These are phyloP conservation scores for Petunia axillaris DNA, from an alignment of 257 asterid species.

Conservation along the genomic window DNA sequence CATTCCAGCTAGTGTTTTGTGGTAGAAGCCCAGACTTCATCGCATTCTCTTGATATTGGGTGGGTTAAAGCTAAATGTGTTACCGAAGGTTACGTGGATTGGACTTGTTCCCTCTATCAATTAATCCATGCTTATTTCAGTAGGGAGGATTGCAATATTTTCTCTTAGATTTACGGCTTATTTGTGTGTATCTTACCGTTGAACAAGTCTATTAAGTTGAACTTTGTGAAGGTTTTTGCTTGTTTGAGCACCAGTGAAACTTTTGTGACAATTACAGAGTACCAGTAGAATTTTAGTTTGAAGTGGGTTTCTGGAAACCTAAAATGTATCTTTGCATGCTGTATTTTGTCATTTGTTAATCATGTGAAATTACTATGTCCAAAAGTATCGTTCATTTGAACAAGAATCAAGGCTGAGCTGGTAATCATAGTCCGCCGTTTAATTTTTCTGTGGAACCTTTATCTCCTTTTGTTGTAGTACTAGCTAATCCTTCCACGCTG, in stretches of 20 bases:
- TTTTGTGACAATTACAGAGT: background rate
- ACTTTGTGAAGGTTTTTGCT: background rate
- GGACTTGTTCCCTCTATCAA: background rate
- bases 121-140: slow-evolving; percentile 10
- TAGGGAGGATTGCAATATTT: background rate
- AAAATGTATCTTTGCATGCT: background rate
- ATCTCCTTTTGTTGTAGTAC: background rate
- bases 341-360: too few relatives aligned
- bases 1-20: background rate
- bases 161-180: slow-evolving; percentile 12
- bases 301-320: background rate
- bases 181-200: background rate
- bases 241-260: background rate
- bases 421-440: background rate
- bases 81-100: background rate
- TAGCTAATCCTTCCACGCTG: background rate
- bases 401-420: too few relatives aligned
- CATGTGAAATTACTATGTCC: too few relatives aligned
- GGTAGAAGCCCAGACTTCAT: background rate
- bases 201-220: background rate
- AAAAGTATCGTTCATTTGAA: too few relatives aligned
- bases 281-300: background rate
- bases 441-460: background rate
- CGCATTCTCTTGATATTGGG: background rate
- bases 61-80: background rate